Base-by-base conservation (phyloP, 352 stramenopile species). In the Globisporangium splendens region DNA sequence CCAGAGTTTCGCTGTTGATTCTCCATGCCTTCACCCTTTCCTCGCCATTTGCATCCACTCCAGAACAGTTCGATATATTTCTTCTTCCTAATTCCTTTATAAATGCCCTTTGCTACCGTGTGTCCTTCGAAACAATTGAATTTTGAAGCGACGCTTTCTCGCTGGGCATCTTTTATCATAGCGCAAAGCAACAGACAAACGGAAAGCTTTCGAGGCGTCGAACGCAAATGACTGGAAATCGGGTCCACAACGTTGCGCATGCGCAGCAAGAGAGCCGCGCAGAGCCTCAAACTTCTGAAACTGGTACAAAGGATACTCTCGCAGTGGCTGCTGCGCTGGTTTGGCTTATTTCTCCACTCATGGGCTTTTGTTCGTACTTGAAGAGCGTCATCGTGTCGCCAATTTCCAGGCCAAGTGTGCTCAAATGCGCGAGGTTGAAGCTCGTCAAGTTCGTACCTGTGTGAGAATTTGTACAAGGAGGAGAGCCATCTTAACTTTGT, bases 41-140 rank as follows among this genome's bases (percentile, higher is more conserved):
- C 48, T 57, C 58, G 21, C 46, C 65, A 56, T 62, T 59, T 63
- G 47, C 39, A 57, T 63, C 48, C 66, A 56, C 66, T 43, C 17
- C 12, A 44, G n/a, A 12, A 66, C 51, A 24, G 18, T 70, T 67
- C 66, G 18, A 39, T 53, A 73, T 70, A 60, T 70, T 59, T 46
- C 63, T 55, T 12, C 22, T 50, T 39, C 17, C 17, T 44, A 44
- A 44, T 44, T 44, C 13, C 7, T 35, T 35, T 10, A n/a, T n/a
- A n/a, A n/a, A n/a, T n/a, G n/a, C n/a, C n/a, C n/a, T 35, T 35
- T 31, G 1, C 7, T 35, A 11, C 10, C 5, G 28, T 35, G 28
- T 8, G 28, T 8, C 28, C 5, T 8, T 35, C 0, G 3, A 35
- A 35, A 8, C 28, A 35, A 35, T 35, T 44, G 39, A 12, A 44